Evolutionary conservation across 768 basidiomycete genomes (phyloP), one percentile per base, ranked within the genome.

Genomic region (Hygrophoropsis aurantiaca): DNA sequence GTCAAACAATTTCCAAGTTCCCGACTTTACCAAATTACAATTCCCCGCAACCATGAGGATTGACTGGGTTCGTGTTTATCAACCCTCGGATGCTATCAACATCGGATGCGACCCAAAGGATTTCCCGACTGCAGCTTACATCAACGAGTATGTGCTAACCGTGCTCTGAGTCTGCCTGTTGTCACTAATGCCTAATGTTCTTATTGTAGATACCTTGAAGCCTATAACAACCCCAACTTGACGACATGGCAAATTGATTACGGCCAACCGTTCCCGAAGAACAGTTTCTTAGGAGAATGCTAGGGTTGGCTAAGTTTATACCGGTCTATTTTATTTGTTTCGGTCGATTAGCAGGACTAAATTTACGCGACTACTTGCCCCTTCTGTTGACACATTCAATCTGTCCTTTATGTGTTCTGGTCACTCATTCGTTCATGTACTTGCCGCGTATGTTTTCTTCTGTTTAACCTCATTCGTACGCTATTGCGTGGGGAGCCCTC

Each of bases 11-110:
- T 97, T 97, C 57, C 85, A 83, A 10, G 54, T 65, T 4, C 81
- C 94, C 42, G 85, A 97, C 68, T 74, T 90, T 41, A 66, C 77
- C 15, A 73, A 85, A 49, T 70, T 95, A 18, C 70, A 68, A 15
- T 93, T 90, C 69, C 92, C 93, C 7, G 65, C 83, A 4, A 71
- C 59, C 3, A 84, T 97, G 89, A 73, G 70, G 40, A 73, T 95
- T 34, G 91, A 97, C 61, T 97, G 86, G 70, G 81, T 97, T 45
- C 81, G 94, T 19, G 89, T 98, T 7, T 98, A 97, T 66, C 94
- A 97, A 61, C 81, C 81, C 3, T 71, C 76, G 58, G 65, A 80
- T 51, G 61, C 75, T 24, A 74, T 81, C 47, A 94, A 93, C 61
- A 75, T 91, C 42, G 93, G 94, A 13, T 97, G 94, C 60, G 84